Evolutionary conservation across 352 stramenopile species (phyloP), one percentile per base, ranked within the genome.

Genomic region (Peronospora belbahrii): DNA sequence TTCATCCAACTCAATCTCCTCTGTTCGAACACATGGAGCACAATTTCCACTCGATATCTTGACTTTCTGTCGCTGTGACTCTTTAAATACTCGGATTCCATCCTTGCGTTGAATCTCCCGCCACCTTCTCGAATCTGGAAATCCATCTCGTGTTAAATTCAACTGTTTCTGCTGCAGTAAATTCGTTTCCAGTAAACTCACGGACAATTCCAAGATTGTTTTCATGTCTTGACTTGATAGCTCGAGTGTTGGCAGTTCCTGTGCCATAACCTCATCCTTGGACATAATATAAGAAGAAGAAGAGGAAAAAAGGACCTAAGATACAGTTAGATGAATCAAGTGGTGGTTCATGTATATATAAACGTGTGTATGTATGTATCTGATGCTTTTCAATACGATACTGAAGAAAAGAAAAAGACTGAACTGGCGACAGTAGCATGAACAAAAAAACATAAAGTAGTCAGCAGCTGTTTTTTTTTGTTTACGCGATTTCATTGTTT

Each of bases 141-240:
- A 58, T 1, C 67, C 60, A 23, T 72, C 52, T 27, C 59, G 62
- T 7, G 64, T 60, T 33, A 70, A 17, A 0, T 52, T 49, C 8
- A 79, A 56, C 30, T 61, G 44, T 37, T 75, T 67, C 17, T 72
- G 74, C 40, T 81, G 67, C 42, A 32, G 40, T 19, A 84, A 36
- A 28, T 74, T 75, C n/a, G 74, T 63, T 47, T 73, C 51, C 19
- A 73, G 42, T 8, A 73, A 54, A 34, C 37, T 62, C 20, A 52
- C 42, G 2, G 64, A 63, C 25, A 76, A 39, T 43, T 67, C 62
- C 24, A 58, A 46, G 5, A 76, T 66, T 8, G 56, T 46, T 31
- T 75, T 58, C 41, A 70, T 61, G n/a, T 57, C 42, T 17, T 41
- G 6, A 3, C 31, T 46, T 8, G 59, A 68, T 27, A 80, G 44